These are phyloP conservation scores for Fusarium sp. DNA, from an alignment of 2,329 filamentous ascomycete genomes.

Conservation along the genomic window DNA sequence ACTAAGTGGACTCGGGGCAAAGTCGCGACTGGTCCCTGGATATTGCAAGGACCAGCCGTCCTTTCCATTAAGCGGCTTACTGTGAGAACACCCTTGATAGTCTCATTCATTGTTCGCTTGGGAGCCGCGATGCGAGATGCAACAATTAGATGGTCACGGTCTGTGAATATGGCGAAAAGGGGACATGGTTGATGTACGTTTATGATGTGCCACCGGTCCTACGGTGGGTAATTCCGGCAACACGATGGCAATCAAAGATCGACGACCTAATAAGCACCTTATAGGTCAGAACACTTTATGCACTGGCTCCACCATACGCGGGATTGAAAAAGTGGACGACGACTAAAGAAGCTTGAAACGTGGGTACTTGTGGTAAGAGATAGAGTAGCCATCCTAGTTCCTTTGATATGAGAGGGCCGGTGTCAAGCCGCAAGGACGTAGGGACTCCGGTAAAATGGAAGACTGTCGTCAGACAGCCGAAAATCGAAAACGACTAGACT, in stretches of 20 bases:
- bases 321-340: background rate
- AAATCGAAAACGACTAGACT: background rate
- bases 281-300: background rate
- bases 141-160: background rate
- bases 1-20: constrained; percentile 12
- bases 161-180: too few species aligned
- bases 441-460: background rate
- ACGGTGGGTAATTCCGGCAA: background rate
- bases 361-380: background rate
- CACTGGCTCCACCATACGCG: background rate
- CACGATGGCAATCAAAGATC: background rate
- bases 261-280: background rate
- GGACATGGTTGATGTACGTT: too few species aligned
- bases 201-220: too few species aligned
- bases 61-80: too few species aligned
- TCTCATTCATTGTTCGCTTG: too few species aligned
- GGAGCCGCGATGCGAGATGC: background rate
- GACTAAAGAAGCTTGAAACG: background rate
- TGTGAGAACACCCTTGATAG: too few species aligned
- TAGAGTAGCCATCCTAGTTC: background rate
- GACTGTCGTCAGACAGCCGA: background rate
- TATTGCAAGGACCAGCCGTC: constrained; percentile 15
- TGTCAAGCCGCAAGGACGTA: background rate
- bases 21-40: background rate
- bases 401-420: background rate